These are phyloP conservation scores for Phytophthora cryptogea DNA, from an alignment of 352 stramenopile species.

Conservation along the genomic window DNA sequence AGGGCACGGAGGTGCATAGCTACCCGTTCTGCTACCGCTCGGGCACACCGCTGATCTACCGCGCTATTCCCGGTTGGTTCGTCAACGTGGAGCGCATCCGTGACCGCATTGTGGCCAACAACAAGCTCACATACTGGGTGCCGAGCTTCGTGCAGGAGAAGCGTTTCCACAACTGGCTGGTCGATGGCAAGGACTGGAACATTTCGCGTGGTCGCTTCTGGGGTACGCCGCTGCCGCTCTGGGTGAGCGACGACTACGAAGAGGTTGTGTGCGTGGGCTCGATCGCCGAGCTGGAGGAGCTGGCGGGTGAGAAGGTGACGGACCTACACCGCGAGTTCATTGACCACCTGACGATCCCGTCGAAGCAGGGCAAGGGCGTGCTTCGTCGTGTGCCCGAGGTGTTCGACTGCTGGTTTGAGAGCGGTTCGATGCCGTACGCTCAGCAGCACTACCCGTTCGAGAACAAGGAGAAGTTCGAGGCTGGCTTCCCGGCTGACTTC, in stretches of 20 bases:
- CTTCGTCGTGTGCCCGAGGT: conserved; percentile 91
- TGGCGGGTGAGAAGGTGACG: conserved; percentile 91
- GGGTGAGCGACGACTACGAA: conserved; percentile 97
- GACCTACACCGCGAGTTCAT: conserved; percentile 99
- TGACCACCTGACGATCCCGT: conserved; percentile 98
- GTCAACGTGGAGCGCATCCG: conserved; percentile 98
- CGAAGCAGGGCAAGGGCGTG: conserved; percentile 89
- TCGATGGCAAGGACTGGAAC: conserved; percentile 98
- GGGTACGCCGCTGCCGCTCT: conserved; percentile 99
- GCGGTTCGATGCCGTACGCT: conserved; percentile 99
- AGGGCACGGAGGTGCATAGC: conserved; percentile 96
- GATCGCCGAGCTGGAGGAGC: conserved; percentile 95
- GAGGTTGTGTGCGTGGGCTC: conserved; percentile 98
- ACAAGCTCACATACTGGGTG: conserved; percentile 88
- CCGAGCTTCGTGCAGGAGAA: conserved; percentile 97
- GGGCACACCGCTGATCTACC: conserved; percentile 99
- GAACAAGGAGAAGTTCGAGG: conserved; percentile 98
- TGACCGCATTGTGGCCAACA: conserved; percentile 92
- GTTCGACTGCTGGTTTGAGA: conserved; percentile 99
- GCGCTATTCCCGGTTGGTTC: conserved; percentile 99
- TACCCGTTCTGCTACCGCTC: conserved; percentile 99
- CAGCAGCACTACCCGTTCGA: conserved; percentile 99
- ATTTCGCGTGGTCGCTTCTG: conserved; percentile 99
- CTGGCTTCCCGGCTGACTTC: conserved; percentile 98
- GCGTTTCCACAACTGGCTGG: conserved; percentile 99